These are phyloP conservation scores for Daldinia vernicosa DNA, from an alignment of 495 filamentous ascomycete species.

Conservation along the genomic window DNA sequence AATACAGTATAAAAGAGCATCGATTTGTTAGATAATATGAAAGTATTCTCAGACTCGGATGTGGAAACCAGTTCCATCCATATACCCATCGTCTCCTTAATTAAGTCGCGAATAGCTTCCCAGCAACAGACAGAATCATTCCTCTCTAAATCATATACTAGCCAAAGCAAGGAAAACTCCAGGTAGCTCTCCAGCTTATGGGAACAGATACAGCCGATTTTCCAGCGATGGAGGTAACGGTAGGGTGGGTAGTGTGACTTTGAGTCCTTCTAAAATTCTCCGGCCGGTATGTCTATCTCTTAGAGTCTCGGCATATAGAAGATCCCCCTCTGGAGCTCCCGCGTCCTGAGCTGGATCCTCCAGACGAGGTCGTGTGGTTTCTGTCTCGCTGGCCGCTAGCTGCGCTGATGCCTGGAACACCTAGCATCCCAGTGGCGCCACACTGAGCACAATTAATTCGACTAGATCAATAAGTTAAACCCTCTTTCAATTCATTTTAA, in stretches of 20 bases:
- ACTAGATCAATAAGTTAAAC: slow-evolving; percentile 14
- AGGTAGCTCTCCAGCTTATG: background rate
- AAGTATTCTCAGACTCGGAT: background rate
- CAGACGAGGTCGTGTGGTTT: slow-evolving; percentile 19
- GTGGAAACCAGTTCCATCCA: background rate
- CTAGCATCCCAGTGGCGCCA: slow-evolving; percentile 37
- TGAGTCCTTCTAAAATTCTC: background rate
- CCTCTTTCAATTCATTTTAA: too few relatives aligned
- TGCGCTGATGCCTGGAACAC: slow-evolving; percentile 27
- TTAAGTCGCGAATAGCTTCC: background rate
- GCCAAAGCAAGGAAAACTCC: too few relatives aligned
- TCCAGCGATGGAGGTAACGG: background rate
- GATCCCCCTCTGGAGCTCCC: slow-evolving; percentile 28
- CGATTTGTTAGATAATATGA: background rate
- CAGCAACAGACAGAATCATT: background rate
- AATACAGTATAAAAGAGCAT: background rate
- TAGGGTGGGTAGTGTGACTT: background rate
- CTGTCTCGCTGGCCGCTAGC: slow-evolving; percentile 12
- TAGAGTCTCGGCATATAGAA: slow-evolving; percentile 22
- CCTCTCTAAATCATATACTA: background rate
- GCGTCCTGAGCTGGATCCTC: slow-evolving; percentile 33
- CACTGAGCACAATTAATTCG: slow-evolving; percentile 29
- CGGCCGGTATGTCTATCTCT: background rate
- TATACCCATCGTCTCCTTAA: background rate
- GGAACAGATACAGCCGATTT: slow-evolving; percentile 10